A percentile compares a stretch with the other conserved stretches of the same genome.
Conservation (phyloP, 768 basidiomycete genomes). For the Suillus ampliporus region DNA sequence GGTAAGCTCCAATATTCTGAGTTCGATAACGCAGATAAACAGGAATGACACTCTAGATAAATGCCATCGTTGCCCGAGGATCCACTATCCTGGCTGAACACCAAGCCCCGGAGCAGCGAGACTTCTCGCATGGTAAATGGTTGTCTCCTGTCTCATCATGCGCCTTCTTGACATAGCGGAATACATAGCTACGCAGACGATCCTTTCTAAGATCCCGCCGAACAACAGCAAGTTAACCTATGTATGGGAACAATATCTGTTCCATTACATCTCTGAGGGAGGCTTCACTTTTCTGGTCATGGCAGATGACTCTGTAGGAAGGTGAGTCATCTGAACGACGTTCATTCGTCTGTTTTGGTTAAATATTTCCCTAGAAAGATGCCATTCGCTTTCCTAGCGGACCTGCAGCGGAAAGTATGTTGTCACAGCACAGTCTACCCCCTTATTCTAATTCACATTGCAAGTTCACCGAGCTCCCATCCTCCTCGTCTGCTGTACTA, state of each 20-base stretch:
- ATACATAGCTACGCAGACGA: constrained; percentile 78
- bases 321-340: constrained; percentile 52
- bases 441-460: constrained; percentile 16
- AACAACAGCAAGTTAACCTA: constrained; percentile 84
- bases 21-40: background rate
- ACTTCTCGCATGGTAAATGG: constrained; percentile 89
- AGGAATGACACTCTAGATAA: constrained; percentile 55
- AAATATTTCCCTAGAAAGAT: constrained; percentile 60
- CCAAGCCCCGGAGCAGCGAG: constrained; percentile 70
- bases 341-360: constrained; percentile 4
- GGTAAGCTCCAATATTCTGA: constrained; percentile 3
- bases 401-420: constrained; percentile 78
- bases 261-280: constrained; percentile 91
- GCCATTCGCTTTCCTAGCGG: constrained; percentile 92
- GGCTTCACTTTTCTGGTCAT: constrained; percentile 91
- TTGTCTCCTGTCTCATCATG: background rate
- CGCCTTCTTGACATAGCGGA: constrained; percentile 5
- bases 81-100: constrained; percentile 87
- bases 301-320: constrained; percentile 91
- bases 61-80: constrained; percentile 82
- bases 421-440: constrained; percentile 11
- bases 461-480: constrained; percentile 67
- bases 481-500: constrained; percentile 62
- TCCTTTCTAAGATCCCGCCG: constrained; percentile 94
- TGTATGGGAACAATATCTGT: constrained; percentile 92